Base-by-base conservation (phyloP, 108 stramenopile species). In the Cylindrotheca fusiformis region DNA sequence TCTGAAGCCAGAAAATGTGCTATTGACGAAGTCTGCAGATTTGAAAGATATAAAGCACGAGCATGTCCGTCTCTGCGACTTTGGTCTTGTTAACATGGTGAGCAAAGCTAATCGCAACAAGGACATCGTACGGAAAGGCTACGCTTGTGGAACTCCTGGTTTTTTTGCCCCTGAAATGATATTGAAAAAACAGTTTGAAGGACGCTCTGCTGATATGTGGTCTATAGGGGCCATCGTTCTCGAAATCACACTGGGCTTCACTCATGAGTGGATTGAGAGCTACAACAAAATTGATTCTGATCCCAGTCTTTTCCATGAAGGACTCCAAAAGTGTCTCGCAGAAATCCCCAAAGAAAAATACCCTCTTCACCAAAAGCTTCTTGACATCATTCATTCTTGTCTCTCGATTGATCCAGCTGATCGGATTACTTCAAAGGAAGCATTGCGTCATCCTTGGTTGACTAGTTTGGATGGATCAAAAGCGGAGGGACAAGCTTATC, bases 91-190 rank as follows among this genome's bases (percentile, higher is more conserved):
- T 18, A 69, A 45, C 31, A 68, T 78, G 66, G 60, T 58, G 32
- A 60, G 21, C 28, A 62, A 64, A 28, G 50, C 74, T n/a, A 44
- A 64, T 24, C 51, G 61, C 18, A 62, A 29, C 25, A 61, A 53
- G 14, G 53, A 47, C 0, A 65, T 85, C 46, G 22, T 65, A 4
- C 63, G 63, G 18, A 74, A 32, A 69, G 80, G 36, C 54, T 87
- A 75, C 41, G 60, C 54, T 61, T 83, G 88, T 58, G 88, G 88
- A 18, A 82, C 80, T 3, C 84, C 88, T 17, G 87, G 88, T 0
- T 90, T 90, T 60, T 85, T 79, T 51, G 76, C 77, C 25, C 88
- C 88, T 26, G 88, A 90, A 60, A 90, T 90, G 88, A 62, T 87
- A 36, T 32, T 79, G 10, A 28, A 66, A 17, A 52, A 55, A 21